Evolutionary conservation across 495 filamentous ascomycete species (phyloP).

Genomic region (Hypoxylon trugodes): DNA sequence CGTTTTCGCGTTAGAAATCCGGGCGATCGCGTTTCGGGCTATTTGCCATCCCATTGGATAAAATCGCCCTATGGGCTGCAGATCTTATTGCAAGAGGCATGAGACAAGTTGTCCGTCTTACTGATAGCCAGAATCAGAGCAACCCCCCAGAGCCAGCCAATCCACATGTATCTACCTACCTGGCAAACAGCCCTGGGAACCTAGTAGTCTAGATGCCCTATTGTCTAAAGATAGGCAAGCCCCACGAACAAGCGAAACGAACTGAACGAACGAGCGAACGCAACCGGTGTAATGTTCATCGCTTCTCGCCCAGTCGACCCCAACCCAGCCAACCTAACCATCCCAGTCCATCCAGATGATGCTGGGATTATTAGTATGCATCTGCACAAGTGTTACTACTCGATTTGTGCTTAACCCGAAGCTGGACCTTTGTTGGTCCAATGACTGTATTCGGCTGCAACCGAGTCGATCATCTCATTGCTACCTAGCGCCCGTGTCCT

Average conservation of each 20-base stretch:
- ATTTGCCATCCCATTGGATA: slow-evolving; percentile 10
- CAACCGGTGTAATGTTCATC: slow-evolving; percentile 28
- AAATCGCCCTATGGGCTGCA: slow-evolving; percentile 24
- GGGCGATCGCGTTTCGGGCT: slow-evolving; percentile 9
- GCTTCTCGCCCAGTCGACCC: slow-evolving; percentile 32
- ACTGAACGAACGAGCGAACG: slow-evolving; percentile 11
- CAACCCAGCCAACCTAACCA: slow-evolving; percentile 34
- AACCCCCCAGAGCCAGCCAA: no score
- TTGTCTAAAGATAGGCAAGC: slow-evolving; percentile 25
- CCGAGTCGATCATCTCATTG: slow-evolving; percentile 41
- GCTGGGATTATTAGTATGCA: slow-evolving; percentile 14
- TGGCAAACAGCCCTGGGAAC: no score
- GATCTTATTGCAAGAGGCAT: slow-evolving; percentile 34
- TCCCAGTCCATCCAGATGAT: slow-evolving; percentile 24
- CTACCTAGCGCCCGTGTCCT: slow-evolving; percentile 26
- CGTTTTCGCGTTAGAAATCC: neutral
- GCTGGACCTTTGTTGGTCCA: slow-evolving; percentile 32
- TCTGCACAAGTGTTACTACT: slow-evolving; percentile 31
- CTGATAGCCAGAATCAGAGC: slow-evolving; percentile 25
- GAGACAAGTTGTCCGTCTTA: slow-evolving; percentile 26
- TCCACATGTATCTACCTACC: no score
- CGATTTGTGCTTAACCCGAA: slow-evolving; percentile 34
- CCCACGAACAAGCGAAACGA: slow-evolving; percentile 8
- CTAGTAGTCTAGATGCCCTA: slow-evolving; percentile 29
- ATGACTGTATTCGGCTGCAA: slow-evolving; percentile 39